Base-by-base conservation (phyloP, 1,139 yeast species). In the Suhomyces guaymorum region DNA sequence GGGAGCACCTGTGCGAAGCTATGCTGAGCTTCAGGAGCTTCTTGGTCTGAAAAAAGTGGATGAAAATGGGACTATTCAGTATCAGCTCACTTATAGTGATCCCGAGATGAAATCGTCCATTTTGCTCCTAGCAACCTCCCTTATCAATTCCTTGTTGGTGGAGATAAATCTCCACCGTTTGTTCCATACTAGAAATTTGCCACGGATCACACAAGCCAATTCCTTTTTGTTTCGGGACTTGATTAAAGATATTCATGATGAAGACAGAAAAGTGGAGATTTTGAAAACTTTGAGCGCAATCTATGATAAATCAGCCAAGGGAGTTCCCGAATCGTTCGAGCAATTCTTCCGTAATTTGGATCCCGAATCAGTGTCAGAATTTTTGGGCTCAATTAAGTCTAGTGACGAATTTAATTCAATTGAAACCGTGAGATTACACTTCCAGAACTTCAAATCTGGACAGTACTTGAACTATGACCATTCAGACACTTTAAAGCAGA, bases 381-480 rank as follows among this genome's bases (percentile, higher is more conserved):
- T 57, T 5, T 12, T 61, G 11, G 40, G 49, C 10, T 28, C 33
- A 11, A 29, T 55, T 4, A 44, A 44, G 19, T 11, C 17, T 4
- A 15, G 34, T 3, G 42, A 39, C 16, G 20, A 35, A 6, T 64
- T 63, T 38, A 47, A 46, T 33, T 58, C 62, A 0, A 20, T 51
- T 3, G 53, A 48, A 15, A 41, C 47, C 10, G 51, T 48, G 32
- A 38, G 70, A 24, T 38, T 43, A 7, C 44, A 52, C 15, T 60
- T 58, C 42, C 42, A 44, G 26, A 41, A 57, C 35, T 54, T 48
- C 46, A 63, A 62, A 35, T 59, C 71, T 2, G 61, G 64, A 0
- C 61, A 63, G 22, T 54, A 54, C 46, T 47, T 65, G 18, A 66
- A 60, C 33, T 61, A 63, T 34, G 56, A 61, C 13, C 51, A 53